phyloP scores from a whole-genome alignment of 441 rosid species.

The Eruca vesicaria region DNA sequence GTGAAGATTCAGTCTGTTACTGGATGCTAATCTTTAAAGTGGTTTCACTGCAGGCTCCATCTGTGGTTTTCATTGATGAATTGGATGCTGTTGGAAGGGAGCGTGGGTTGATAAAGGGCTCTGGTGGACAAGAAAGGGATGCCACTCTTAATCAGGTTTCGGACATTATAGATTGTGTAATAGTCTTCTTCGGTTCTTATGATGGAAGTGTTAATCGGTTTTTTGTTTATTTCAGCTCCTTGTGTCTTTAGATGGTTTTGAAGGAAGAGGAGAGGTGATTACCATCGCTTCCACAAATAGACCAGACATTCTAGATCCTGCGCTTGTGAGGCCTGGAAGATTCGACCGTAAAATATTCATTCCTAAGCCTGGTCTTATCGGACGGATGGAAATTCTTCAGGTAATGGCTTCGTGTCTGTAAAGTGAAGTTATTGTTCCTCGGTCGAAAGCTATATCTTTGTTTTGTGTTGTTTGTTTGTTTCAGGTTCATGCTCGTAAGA shows the following conservation, averaged over 20 bases:
- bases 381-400: constrained; percentile 93
- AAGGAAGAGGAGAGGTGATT: constrained; percentile 95
- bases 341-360: constrained; percentile 83
- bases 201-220: neutral
- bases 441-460: neutral
- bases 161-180: neutral
- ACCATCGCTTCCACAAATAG: constrained; percentile 96
- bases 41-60: constrained; percentile 58
- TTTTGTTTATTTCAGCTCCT: constrained; percentile 58
- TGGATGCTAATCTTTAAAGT: constrained; percentile 5
- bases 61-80: constrained; percentile 92
- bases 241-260: constrained; percentile 94
- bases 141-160: constrained; percentile 92
- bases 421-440: constrained; percentile 8
- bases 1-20: neutral
- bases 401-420: constrained; percentile 31
- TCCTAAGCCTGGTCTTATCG: constrained; percentile 89
- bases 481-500: constrained; percentile 94
- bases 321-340: constrained; percentile 92
- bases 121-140: constrained; percentile 98
- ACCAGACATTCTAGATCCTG: constrained; percentile 96
- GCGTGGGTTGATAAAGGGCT: constrained; percentile 92
- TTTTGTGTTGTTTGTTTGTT: neutral
- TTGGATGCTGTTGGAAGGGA: constrained; percentile 98
- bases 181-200: neutral